These are phyloP conservation scores for Cladorrhinum sp. DNA, from an alignment of 2,329 filamentous ascomycete genomes.

Conservation along the genomic window DNA sequence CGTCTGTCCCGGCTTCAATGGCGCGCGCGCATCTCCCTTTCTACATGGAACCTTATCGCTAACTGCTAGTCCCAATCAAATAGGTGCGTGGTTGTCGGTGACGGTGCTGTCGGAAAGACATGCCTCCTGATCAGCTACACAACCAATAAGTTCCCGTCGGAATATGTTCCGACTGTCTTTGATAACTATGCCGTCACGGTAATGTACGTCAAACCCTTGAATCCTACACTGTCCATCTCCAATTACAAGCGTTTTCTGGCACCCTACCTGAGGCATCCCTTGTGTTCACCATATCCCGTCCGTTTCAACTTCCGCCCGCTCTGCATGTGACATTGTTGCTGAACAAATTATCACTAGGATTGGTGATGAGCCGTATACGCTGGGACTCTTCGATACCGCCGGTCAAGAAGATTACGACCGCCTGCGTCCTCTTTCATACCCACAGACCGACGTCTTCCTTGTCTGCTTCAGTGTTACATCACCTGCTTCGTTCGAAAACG, in stretches of 20 bases:
- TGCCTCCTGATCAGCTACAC: slow-evolving; percentile 99
- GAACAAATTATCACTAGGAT: slow-evolving; percentile 62
- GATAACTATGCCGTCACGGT: slow-evolving; percentile 99
- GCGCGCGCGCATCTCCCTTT: slow-evolving; percentile 4
- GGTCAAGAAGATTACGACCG: slow-evolving; percentile 99
- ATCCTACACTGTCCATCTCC: slow-evolving; percentile 4
- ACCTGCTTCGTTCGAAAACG: slow-evolving; percentile 97
- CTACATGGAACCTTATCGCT: slow-evolving; percentile 10
- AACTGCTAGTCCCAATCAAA: slow-evolving; percentile 10
- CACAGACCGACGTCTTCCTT: slow-evolving; percentile 97
- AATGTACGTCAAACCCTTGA: slow-evolving; percentile 69
- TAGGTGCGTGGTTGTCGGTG: slow-evolving; percentile 97
- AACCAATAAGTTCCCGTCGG: slow-evolving; percentile 98
- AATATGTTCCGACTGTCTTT: slow-evolving; percentile 99
- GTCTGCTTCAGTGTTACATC: slow-evolving; percentile 99
- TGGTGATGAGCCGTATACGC: slow-evolving; percentile 95
- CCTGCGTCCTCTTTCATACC: slow-evolving; percentile 92
- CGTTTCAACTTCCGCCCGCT: slow-evolving; percentile 11
- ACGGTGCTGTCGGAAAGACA: slow-evolving; percentile 99
- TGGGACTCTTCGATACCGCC: slow-evolving; percentile 96
- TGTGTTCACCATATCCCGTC: background rate
- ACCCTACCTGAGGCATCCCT: slow-evolving; percentile 8
- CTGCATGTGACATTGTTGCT: slow-evolving; percentile 10
- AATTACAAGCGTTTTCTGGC: slow-evolving; percentile 16
- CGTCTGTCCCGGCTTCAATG: slow-evolving; percentile 16